A percentile compares a stretch with the other conserved stretches of the same genome.
Evolutionary conservation across 192 early-diverging fungal genomes (phyloP).

Genomic region (Paraglomus occultum): DNA sequence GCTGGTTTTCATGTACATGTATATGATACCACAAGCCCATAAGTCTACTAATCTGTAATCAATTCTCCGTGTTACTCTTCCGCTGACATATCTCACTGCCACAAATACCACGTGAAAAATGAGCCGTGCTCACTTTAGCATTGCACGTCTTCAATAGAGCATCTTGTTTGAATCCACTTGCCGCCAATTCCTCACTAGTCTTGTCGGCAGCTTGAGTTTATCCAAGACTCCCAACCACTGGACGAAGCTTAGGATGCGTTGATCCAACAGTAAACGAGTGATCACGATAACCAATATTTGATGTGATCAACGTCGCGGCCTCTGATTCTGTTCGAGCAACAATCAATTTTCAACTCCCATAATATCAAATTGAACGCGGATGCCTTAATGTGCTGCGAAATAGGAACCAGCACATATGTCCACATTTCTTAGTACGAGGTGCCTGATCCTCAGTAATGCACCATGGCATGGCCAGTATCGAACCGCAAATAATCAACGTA

Average conservation of each 20-base stretch:
- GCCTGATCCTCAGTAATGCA: slow-evolving; percentile 79
- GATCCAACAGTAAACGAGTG: slow-evolving; percentile 95
- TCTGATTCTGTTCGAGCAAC: slow-evolving; percentile 97
- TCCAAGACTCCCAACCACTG: too few species aligned
- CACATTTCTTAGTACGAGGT: slow-evolving; percentile 97
- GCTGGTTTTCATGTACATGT: slow-evolving; percentile 40
- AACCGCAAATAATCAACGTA: slow-evolving; percentile 87
- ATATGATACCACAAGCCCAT: slow-evolving; percentile 48
- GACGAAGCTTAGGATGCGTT: slow-evolving; percentile 75
- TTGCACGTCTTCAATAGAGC: too few species aligned
- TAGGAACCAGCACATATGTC: slow-evolving; percentile 99
- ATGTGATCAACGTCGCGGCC: slow-evolving; percentile 93
- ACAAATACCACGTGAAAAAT: slow-evolving; percentile 60
- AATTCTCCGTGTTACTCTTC: slow-evolving; percentile 64
- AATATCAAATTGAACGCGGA: slow-evolving; percentile 96
- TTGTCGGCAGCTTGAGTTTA: slow-evolving; percentile 72
- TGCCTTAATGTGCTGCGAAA: slow-evolving; percentile 97
- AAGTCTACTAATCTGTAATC: slow-evolving; percentile 60
- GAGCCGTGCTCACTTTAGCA: too few species aligned
- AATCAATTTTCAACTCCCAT: slow-evolving; percentile 96
- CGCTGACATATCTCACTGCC: slow-evolving; percentile 84
- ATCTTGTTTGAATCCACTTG: too few species aligned
- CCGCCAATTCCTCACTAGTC: slow-evolving; percentile 69
- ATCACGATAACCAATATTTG: slow-evolving; percentile 94
- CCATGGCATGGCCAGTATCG: slow-evolving; percentile 89